These are phyloP conservation scores for Ceratocystis destructans DNA, from an alignment of 2,329 filamentous ascomycete species.

Conservation along the genomic window DNA sequence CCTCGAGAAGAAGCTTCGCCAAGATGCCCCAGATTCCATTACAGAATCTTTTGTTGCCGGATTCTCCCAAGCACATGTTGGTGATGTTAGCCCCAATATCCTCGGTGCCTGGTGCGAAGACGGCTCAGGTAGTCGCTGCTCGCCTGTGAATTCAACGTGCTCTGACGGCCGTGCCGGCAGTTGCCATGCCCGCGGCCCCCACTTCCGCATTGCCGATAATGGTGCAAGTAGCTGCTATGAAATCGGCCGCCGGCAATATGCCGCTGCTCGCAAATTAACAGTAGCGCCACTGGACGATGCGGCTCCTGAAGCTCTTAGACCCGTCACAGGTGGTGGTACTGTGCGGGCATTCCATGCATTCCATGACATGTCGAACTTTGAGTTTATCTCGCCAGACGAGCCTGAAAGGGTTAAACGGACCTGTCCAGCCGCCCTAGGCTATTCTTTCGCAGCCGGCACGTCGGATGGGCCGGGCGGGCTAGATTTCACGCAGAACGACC, in stretches of 20 bases:
- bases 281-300: not conserved
- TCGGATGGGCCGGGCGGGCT: constrained; percentile 83
- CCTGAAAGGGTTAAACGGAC: constrained; percentile 52
- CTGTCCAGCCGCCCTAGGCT: constrained; percentile 77
- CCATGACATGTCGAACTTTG: constrained; percentile 63
- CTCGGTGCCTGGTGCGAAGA: constrained; percentile 84
- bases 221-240: constrained; percentile 63
- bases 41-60: constrained; percentile 67
- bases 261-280: constrained; percentile 35
- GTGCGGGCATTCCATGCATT: constrained; percentile 80
- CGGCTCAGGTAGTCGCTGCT: constrained; percentile 57
- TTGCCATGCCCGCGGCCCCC: constrained; percentile 62
- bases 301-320: constrained; percentile 25
- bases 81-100: constrained; percentile 80
- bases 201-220: constrained; percentile 52
- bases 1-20: constrained; percentile 56
- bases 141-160: constrained; percentile 73
- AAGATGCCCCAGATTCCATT: constrained; percentile 34
- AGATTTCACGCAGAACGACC: constrained; percentile 82
- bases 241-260: constrained; percentile 59
- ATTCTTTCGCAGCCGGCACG: constrained; percentile 85
- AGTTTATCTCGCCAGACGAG: constrained; percentile 55
- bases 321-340: constrained; percentile 42
- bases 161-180: constrained; percentile 51
- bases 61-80: constrained; percentile 84